Percentiles rank a stretch among this genome's conserved stretches.
Evolutionary conservation across 257 asterid species (phyloP).

Genomic region (Misopates orontium): DNA sequence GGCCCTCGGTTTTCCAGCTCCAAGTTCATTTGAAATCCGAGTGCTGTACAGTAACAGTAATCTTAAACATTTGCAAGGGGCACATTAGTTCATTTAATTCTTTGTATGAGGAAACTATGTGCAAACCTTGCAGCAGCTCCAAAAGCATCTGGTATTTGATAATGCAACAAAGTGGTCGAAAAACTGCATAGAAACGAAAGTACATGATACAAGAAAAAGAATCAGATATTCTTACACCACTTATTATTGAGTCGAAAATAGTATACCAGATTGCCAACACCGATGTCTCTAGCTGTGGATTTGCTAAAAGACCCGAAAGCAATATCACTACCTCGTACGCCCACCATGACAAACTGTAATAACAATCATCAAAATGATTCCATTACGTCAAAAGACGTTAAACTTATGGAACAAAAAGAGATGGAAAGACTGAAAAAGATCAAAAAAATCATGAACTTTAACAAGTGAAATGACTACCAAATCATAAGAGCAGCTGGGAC

Average conservation of each 20-base stretch:
- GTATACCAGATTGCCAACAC: constrained; percentile 27
- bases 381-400: background rate
- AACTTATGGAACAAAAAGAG: background rate
- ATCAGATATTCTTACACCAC: background rate
- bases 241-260: background rate
- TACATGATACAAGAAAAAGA: background rate
- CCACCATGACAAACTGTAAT: constrained; percentile 33
- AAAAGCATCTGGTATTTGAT: constrained; percentile 47
- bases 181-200: constrained; percentile 33
- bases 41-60: constrained; percentile 34
- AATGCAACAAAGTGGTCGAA: constrained; percentile 48
- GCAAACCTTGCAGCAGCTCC: constrained; percentile 63
- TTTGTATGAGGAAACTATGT: background rate
- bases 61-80: background rate
- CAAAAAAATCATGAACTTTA: background rate
- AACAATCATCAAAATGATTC: background rate
- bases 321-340: constrained; percentile 28
- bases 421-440: background rate
- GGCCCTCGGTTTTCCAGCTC: constrained; percentile 52
- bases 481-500: constrained; percentile 48
- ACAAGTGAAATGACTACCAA: constrained; percentile 32
- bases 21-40: constrained; percentile 56
- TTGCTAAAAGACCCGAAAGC: constrained; percentile 27
- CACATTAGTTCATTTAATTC: background rate
- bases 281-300: constrained; percentile 34